phyloP scores from a whole-genome alignment of 2,329 filamentous ascomycete genomes.

The Calonectria hawksworthii region DNA sequence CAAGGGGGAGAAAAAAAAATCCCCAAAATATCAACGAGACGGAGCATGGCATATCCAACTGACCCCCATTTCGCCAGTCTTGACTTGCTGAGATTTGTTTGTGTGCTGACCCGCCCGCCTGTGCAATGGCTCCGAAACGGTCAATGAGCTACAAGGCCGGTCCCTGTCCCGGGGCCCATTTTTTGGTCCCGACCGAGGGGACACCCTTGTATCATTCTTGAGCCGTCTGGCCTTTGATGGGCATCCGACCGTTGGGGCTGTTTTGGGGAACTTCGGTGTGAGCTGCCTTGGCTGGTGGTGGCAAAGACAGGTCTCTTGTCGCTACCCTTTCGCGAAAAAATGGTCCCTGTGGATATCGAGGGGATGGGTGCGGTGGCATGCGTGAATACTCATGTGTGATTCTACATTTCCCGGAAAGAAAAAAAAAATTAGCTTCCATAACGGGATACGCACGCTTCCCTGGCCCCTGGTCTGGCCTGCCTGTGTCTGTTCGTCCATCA shows the following conservation, averaged over 20 bases:
- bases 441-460: constrained; percentile 18
- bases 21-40: background rate
- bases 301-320: background rate
- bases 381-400: background rate
- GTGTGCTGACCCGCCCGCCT: constrained; percentile 18
- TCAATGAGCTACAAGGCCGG: constrained; percentile 21
- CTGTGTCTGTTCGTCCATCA: background rate
- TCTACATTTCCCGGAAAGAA: background rate
- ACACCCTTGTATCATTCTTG: constrained; percentile 27
- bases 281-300: background rate
- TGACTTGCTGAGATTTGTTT: constrained; percentile 24
- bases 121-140: constrained; percentile 24
- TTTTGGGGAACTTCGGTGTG: background rate
- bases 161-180: constrained; percentile 27
- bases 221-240: constrained; percentile 9
- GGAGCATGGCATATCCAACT: background rate
- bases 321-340: background rate
- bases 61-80: background rate
- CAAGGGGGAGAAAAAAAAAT: background rate
- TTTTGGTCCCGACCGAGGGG: constrained; percentile 27
- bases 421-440: constrained; percentile 12
- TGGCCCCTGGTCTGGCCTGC: constrained; percentile 4
- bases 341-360: background rate
- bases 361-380: background rate
- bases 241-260: constrained; percentile 7